Base-by-base conservation (phyloP, 2,329 filamentous ascomycete species). In the Verticillium alfalfae region DNA sequence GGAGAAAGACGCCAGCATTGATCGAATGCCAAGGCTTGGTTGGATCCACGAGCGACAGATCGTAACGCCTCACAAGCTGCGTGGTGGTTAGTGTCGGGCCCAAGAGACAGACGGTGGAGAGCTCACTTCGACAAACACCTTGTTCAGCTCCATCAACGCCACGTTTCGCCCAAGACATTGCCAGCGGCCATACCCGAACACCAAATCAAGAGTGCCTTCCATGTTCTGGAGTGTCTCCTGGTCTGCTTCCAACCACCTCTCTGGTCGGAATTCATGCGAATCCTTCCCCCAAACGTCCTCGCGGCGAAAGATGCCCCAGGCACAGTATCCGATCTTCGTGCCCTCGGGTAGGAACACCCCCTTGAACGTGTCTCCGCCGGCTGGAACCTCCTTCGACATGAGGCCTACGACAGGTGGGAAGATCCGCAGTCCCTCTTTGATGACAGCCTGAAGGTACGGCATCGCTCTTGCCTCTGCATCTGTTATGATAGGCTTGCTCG, bases 361-460 rank as follows among this genome's bases (percentile, higher is more conserved):
- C 41, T 72, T 71, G 16, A 77, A 69, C 1, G 71, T 67, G 59
- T 75, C 74, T 54, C 76, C 78, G 34, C 72, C 72, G 1, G 70
- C 66, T 3, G 77, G 74, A 18, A 77, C 72, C 36, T 74, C 65
- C 56, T 77, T 76, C 12, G 73, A 67, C 71, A 78, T 74, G 37
- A 75, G 68, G 0, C 74, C 73, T 0, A 71, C 71, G 7, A 75
- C 72, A 4, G 75, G 75, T 0, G 75, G 74, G 58, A 72, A 72
- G 49, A 77, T 76, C 9, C 76, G 74, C 1, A 79, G 70, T 1
- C 74, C 77, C 63, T 86, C 83, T 36, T 80, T 76, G 66, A 86
- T 81, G 37, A 82, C 74, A 0, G 84, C 80, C 61, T 79, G 75
- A 0, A 83, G 71, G 41, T 79, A 83, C 0, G 78, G 76, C n/a